Percentiles rank a stretch among this genome's conserved stretches.
Conservation (phyloP, 768 basidiomycete species). For the Coprinopsis sp. region DNA sequence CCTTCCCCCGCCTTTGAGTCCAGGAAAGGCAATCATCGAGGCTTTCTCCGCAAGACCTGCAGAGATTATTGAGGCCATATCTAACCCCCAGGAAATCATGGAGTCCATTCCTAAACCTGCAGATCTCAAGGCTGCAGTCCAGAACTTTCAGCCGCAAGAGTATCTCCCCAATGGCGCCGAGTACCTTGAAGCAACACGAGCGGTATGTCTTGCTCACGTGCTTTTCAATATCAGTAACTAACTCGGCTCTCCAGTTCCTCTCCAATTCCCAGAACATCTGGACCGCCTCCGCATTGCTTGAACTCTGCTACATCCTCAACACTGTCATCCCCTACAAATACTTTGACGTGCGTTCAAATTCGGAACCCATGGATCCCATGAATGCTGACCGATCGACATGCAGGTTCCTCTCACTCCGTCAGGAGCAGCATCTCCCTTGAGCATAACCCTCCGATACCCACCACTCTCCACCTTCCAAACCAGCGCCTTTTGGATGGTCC, state of each 20-base stretch:
- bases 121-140: slow-evolving; percentile 27
- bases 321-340: slow-evolving; percentile 50
- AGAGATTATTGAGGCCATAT: too few relatives aligned
- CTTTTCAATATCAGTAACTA: background rate
- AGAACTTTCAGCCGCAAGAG: slow-evolving; percentile 31
- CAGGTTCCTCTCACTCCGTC: slow-evolving; percentile 27
- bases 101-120: slow-evolving; percentile 28
- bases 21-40: too few relatives aligned
- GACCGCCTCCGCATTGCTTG: slow-evolving; percentile 47
- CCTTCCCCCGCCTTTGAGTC: too few relatives aligned
- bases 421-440: slow-evolving; percentile 19
- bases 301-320: slow-evolving; percentile 50
- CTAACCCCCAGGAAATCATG: too few relatives aligned
- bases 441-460: slow-evolving; percentile 45
- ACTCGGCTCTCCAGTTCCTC: slow-evolving; percentile 8
- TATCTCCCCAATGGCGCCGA: slow-evolving; percentile 32
- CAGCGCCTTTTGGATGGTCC: slow-evolving; percentile 45
- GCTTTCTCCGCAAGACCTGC: slow-evolving; percentile 34
- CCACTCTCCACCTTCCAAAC: slow-evolving; percentile 42
- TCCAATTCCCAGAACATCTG: slow-evolving; percentile 58
- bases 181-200: slow-evolving; percentile 30
- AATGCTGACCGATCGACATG: background rate
- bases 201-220: slow-evolving; percentile 27
- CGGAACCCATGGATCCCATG: background rate
- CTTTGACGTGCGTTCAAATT: slow-evolving; percentile 32